These are phyloP conservation scores for Mycena latifolia DNA, from an alignment of 768 basidiomycete species.

Conservation along the genomic window DNA sequence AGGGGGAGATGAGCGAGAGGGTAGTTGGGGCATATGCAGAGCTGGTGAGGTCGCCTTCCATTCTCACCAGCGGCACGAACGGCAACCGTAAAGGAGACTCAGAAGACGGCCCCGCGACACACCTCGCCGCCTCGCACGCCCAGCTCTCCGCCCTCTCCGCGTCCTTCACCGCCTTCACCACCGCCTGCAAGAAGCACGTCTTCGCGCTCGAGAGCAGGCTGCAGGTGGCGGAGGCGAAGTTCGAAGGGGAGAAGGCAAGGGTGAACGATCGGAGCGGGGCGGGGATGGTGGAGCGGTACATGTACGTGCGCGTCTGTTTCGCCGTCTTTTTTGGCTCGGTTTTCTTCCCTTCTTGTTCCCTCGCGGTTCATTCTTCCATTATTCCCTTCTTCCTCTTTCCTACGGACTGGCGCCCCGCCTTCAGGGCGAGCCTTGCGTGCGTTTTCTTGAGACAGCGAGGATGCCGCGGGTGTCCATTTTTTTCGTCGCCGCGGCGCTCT, in stretches of 20 bases:
- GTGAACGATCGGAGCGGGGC: constrained; percentile 82
- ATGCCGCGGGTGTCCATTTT: no score
- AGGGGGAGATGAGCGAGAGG: constrained; percentile 70
- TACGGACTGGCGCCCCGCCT: no score
- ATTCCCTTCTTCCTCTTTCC: no score
- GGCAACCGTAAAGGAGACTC: neutral
- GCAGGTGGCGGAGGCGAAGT: constrained; percentile 54
- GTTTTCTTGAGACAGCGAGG: no score
- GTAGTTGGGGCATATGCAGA: constrained; percentile 82
- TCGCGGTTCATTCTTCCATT: no score
- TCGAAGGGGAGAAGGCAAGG: constrained; percentile 66
- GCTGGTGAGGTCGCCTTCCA: constrained; percentile 73
- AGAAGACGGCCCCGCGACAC: neutral
- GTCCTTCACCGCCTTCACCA: no score
- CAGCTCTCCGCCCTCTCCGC: constrained; percentile 46
- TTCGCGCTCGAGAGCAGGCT: constrained; percentile 58
- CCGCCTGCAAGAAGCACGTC: constrained; percentile 58
- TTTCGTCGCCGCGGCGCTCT: no score
- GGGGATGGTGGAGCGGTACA: constrained; percentile 88
- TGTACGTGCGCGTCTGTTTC: constrained; percentile 60
- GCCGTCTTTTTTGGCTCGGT: neutral
- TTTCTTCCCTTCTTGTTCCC: neutral
- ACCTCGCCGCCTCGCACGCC: neutral
- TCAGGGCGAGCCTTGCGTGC: no score
- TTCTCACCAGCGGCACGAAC: no score